Percentiles rank a stretch among this genome's conserved stretches.
These are phyloP conservation scores for Fusarium albidum DNA, from an alignment of 2,329 filamentous ascomycete species.

Conservation along the genomic window DNA sequence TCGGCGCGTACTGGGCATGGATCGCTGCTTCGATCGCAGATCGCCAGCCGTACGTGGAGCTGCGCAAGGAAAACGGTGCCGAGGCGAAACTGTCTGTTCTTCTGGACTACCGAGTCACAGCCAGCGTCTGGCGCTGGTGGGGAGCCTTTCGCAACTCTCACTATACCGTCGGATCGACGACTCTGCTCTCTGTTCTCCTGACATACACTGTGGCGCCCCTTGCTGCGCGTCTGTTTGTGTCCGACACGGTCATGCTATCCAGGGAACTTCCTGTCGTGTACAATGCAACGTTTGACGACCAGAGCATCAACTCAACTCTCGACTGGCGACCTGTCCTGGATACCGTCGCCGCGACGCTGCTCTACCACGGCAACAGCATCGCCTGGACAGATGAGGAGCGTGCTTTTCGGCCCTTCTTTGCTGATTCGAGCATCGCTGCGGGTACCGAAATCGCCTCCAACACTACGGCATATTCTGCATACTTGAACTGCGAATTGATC, in stretches of 20 bases:
- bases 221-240: conserved; percentile 24
- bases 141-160: conserved; percentile 22
- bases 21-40: conserved; percentile 21
- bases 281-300: conserved; percentile 2
- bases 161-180: conserved; percentile 14
- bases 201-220: conserved; percentile 17
- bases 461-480: conserved; percentile 14
- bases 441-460: conserved; percentile 2
- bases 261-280: conserved; percentile 2
- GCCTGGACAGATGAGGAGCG: conserved; percentile 17
- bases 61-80: conserved; percentile 13
- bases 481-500: conserved; percentile 12
- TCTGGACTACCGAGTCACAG: conserved; percentile 17
- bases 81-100: conserved; percentile 14
- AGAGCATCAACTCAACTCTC: conserved; percentile 9
- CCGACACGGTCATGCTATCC: conserved; percentile 7
- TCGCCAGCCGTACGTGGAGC: conserved; percentile 25
- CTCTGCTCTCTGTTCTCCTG: conserved; percentile 15
- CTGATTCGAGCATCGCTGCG: not conserved
- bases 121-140: conserved; percentile 20
- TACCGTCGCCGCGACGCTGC: conserved; percentile 9
- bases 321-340: conserved; percentile 28
- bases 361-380: conserved; percentile 12
- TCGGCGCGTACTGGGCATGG: conserved; percentile 25
- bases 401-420: conserved; percentile 18